These are phyloP conservation scores for Pyracantha coccinea DNA, from an alignment of 331 rosid species.

Conservation along the genomic window DNA sequence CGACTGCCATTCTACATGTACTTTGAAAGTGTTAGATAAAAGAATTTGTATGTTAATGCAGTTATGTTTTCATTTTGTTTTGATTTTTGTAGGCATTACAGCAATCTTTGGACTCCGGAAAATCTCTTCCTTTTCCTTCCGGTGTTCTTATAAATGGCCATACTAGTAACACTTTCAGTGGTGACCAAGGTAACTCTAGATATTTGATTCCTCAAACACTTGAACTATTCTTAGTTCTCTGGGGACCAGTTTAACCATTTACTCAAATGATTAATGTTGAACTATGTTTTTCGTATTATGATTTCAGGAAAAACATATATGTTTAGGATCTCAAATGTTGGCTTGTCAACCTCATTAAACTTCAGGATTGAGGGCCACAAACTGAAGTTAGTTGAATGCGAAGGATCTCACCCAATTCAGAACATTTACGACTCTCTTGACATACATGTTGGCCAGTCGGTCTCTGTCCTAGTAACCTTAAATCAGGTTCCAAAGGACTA, in stretches of 20 bases:
- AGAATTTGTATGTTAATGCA: not conserved
- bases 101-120: conserved; percentile 67
- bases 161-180: conserved; percentile 46
- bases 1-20: not conserved
- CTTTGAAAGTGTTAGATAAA: not conserved
- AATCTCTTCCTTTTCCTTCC: conserved; percentile 63
- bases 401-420: conserved; percentile 87
- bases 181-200: conserved; percentile 55
- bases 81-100: conserved; percentile 46
- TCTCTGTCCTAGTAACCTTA: conserved; percentile 67
- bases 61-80: not conserved
- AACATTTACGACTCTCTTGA: conserved; percentile 78
- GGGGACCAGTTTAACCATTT: not conserved
- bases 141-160: conserved; percentile 84
- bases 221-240: not conserved
- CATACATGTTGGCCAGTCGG: conserved; percentile 89
- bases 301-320: conserved; percentile 86
- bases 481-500: conserved; percentile 76
- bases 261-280: not conserved
- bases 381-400: conserved; percentile 80
- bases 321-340: conserved; percentile 91
- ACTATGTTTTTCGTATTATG: not conserved
- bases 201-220: not conserved
- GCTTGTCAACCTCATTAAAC: conserved; percentile 69
- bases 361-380: conserved; percentile 81